A percentile compares a stretch with the other conserved stretches of the same genome.
Evolutionary conservation across 768 basidiomycete genomes (phyloP).

Genomic region (Podaxis sp.): DNA sequence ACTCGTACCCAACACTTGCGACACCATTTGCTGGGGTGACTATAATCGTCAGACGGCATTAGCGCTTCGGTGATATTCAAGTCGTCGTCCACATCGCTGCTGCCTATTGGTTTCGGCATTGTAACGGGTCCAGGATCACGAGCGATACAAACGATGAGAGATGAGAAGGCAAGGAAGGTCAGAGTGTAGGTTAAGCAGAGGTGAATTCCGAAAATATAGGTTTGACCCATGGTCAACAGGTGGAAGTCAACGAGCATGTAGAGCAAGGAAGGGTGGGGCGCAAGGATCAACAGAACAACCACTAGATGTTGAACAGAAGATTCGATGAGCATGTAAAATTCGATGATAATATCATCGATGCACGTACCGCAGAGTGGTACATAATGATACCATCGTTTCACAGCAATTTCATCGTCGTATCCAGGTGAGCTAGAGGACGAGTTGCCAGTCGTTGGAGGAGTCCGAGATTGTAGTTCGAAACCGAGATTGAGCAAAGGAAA

Average conservation of each 20-base stretch:
- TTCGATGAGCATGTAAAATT: not conserved
- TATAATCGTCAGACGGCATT: constrained; percentile 44
- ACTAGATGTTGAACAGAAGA: constrained; percentile 21
- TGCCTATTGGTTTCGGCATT: constrained; percentile 23
- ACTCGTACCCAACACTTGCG: constrained; percentile 65
- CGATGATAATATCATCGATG: not conserved
- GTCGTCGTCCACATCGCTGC: constrained; percentile 31
- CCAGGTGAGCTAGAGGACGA: constrained; percentile 10
- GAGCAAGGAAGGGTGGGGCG: constrained; percentile 75
- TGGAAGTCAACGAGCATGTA: constrained; percentile 69
- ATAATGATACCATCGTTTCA: constrained; percentile 57
- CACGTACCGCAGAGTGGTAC: constrained; percentile 55
- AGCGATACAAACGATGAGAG: constrained; percentile 68
- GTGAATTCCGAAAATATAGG: constrained; percentile 50
- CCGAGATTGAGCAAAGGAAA: constrained; percentile 23
- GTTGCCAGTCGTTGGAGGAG: not conserved
- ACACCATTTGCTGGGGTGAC: constrained; percentile 67
- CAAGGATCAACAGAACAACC: constrained; percentile 56
- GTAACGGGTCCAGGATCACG: constrained; percentile 75
- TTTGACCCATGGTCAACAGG: constrained; percentile 50
- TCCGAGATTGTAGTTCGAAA: constrained; percentile 19
- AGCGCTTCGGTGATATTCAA: constrained; percentile 62
- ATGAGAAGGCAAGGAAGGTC: constrained; percentile 67
- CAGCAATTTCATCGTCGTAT: constrained; percentile 28
- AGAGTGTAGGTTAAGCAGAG: constrained; percentile 61